A percentile compares a stretch with the other conserved stretches of the same genome.
These are phyloP conservation scores for Geranium brycei DNA, from an alignment of 345 rosid genomes.

Conservation along the genomic window DNA sequence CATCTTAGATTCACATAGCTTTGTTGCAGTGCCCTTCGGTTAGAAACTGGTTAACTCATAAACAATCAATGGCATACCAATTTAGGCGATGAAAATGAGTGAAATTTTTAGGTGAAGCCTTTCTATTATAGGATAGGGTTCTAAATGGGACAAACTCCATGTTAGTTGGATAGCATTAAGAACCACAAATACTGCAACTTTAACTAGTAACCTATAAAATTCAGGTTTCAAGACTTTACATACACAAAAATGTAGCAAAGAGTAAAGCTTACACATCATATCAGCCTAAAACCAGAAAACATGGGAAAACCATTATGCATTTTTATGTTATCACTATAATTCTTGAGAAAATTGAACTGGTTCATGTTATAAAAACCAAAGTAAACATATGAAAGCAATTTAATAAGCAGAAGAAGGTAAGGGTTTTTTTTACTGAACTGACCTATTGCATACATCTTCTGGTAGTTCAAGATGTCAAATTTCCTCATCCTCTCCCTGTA, in stretches of 20 bases:
- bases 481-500: slow-evolving; percentile 86
- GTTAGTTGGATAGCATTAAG: no score
- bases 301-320: neutral
- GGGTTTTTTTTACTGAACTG: slow-evolving; percentile 14
- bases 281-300: neutral
- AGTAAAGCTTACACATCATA: neutral
- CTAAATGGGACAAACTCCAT: no score
- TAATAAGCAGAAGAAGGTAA: neutral
- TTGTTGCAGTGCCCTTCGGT: neutral
- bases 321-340: no score
- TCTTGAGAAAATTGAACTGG: no score
- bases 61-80: neutral
- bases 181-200: neutral
- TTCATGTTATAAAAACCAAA: no score
- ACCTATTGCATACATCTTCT: slow-evolving; percentile 88
- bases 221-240: neutral
- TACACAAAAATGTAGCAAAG: neutral
- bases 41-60: neutral
- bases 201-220: neutral
- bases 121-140: neutral
- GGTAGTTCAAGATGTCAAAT: slow-evolving; percentile 82
- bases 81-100: no score
- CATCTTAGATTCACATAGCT: neutral
- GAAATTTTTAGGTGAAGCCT: neutral
- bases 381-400: neutral